A percentile compares a stretch with the other conserved stretches of the same genome.
phyloP scores from a whole-genome alignment of 148 eudicot genomes.

The Rhododendron ferrugineum region DNA sequence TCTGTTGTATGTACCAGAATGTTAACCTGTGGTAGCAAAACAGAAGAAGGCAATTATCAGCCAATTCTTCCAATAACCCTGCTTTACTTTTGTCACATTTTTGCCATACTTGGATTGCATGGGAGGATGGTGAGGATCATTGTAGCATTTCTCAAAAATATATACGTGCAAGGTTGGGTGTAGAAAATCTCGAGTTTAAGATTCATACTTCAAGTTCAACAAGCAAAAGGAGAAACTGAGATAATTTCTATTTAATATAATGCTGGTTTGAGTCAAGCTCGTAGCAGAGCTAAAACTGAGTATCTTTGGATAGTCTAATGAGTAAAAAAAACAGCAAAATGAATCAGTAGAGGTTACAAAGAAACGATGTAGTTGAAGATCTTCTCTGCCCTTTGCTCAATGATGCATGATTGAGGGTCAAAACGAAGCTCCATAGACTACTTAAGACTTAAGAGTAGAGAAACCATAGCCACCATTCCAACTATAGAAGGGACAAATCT shows the following conservation, averaged over 20 bases:
- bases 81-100: neutral
- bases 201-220: neutral
- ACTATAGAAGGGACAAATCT: neutral
- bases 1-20: slow-evolving; percentile 69
- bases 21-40: slow-evolving; percentile 54
- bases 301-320: neutral
- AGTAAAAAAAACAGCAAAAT: neutral
- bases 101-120: neutral
- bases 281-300: neutral
- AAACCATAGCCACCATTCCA: neutral
- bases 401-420: neutral
- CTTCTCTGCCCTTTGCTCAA: neutral
- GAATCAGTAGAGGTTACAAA: neutral
- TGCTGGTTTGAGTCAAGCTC: neutral
- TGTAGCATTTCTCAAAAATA: neutral
- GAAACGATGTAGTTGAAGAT: neutral
- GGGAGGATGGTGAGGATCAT: neutral
- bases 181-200: neutral
- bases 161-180: too few relatives aligned
- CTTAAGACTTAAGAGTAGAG: neutral
- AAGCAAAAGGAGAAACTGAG: neutral
- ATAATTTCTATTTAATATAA: neutral
- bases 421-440: neutral
- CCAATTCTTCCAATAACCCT: neutral
- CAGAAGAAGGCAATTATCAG: neutral